Evolutionary conservation across 345 rosid genomes (phyloP).

Genomic region (Isatis tinctoria): DNA sequence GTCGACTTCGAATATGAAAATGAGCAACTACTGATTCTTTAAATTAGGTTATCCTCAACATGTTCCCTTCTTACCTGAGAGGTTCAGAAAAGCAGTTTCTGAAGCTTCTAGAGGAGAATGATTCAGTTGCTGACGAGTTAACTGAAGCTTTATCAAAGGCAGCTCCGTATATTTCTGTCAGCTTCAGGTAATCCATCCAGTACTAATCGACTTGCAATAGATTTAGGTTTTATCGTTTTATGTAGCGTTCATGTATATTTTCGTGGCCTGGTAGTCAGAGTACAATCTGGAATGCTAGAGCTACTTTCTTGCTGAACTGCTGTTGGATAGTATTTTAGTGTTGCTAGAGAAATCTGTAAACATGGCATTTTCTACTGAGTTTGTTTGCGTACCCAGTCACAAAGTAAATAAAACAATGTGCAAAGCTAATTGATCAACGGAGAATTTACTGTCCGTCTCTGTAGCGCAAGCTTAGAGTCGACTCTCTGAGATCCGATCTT

Average conservation of each 20-base stretch:
- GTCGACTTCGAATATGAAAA: neutral
- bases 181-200: constrained; percentile 50
- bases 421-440: neutral
- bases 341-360: neutral
- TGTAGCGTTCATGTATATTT: constrained; percentile 3
- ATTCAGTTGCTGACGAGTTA: constrained; percentile 42
- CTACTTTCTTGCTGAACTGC: neutral
- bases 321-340: neutral
- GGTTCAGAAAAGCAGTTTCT: constrained; percentile 61
- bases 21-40: constrained; percentile 7
- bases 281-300: neutral
- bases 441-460: neutral
- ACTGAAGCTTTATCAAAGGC: constrained; percentile 64
- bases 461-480: neutral
- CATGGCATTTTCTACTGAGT: neutral
- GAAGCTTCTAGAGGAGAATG: constrained; percentile 47
- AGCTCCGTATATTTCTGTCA: constrained; percentile 55
- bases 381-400: neutral
- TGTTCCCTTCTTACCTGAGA: constrained; percentile 68
- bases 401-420: neutral
- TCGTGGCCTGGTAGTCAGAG: neutral
- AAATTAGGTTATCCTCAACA: constrained; percentile 54
- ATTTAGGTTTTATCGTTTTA: neutral
- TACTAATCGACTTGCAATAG: constrained; percentile 11
- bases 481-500: neutral